Conservation (phyloP, 2,329 filamentous ascomycete genomes). For the Epichloe coenophiala region DNA sequence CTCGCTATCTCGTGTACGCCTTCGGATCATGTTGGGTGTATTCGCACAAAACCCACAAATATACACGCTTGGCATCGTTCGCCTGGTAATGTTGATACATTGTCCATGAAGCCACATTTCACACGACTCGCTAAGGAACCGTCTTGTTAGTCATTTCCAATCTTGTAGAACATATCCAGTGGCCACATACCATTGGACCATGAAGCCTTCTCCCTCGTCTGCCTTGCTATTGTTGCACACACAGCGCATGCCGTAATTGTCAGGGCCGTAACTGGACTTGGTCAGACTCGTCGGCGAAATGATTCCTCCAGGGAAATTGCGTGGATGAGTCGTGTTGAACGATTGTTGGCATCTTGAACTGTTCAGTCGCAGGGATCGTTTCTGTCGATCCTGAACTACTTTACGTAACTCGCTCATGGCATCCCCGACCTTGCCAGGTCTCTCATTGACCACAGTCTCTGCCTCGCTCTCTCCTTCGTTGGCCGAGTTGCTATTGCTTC, state of each 20-base stretch:
- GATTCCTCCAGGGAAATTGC: constrained; percentile 22
- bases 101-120: constrained; percentile 52
- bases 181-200: constrained; percentile 47
- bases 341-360: constrained; percentile 21
- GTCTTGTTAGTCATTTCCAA: background rate
- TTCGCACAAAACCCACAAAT: constrained; percentile 51
- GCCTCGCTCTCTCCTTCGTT: constrained; percentile 42
- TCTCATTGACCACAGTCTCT: constrained; percentile 42
- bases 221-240: constrained; percentile 35
- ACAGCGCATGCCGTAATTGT: constrained; percentile 37
- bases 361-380: constrained; percentile 21
- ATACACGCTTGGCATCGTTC: constrained; percentile 45
- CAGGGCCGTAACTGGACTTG: constrained; percentile 30
- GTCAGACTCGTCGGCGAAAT: constrained; percentile 39
- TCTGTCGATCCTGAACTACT: constrained; percentile 38
- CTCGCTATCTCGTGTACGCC: constrained; percentile 28
- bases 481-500: constrained; percentile 28
- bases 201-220: constrained; percentile 36
- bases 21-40: constrained; percentile 39
- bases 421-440: constrained; percentile 33
- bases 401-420: constrained; percentile 48
- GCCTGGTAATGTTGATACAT: constrained; percentile 45
- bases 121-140: constrained; percentile 40
- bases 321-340: constrained; percentile 19
- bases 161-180: background rate